phyloP scores from a whole-genome alignment of 441 rosid genomes.

The Gossypium trilobum region DNA sequence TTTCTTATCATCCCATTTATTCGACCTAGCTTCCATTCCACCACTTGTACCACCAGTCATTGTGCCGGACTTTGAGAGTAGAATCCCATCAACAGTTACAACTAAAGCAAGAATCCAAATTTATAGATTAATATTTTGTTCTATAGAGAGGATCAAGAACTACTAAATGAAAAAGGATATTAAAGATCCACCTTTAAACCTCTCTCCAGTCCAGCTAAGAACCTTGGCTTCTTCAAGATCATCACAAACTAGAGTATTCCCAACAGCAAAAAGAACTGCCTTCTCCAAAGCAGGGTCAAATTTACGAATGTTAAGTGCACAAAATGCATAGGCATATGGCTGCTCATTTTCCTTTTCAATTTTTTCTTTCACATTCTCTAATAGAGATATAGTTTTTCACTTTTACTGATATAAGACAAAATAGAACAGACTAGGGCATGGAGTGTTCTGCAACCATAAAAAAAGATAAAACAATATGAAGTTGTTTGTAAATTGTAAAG shows the following conservation, averaged over 20 bases:
- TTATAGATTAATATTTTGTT: conserved; percentile 20
- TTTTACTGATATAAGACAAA: neutral
- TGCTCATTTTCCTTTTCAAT: conserved; percentile 3
- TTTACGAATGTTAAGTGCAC: conserved; percentile 65
- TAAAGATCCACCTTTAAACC: conserved; percentile 63
- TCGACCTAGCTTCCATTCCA: conserved; percentile 97
- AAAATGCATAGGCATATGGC: conserved; percentile 12
- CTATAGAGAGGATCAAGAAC: conserved; percentile 12
- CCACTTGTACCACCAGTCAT: conserved; percentile 99
- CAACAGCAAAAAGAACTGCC: conserved; percentile 93
- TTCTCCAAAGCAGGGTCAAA: conserved; percentile 86
- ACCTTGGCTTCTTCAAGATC: conserved; percentile 91
- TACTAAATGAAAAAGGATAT: conserved; percentile 10
- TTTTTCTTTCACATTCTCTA: neutral
- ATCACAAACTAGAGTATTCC: conserved; percentile 92
- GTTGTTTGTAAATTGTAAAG: neutral
- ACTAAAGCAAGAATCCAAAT: conserved; percentile 37
- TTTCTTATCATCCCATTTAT: conserved; percentile 96
- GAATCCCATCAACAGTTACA: conserved; percentile 92
- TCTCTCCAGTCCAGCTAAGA: conserved; percentile 95
- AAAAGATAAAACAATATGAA: neutral
- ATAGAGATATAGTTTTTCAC: neutral
- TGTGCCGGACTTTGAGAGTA: conserved; percentile 91
- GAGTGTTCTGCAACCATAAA: neutral
- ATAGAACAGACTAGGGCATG: neutral